Evolutionary conservation across 495 filamentous ascomycete genomes (phyloP), one percentile per base, ranked within the genome.

Genomic region (Annulohypoxylon bovei): DNA sequence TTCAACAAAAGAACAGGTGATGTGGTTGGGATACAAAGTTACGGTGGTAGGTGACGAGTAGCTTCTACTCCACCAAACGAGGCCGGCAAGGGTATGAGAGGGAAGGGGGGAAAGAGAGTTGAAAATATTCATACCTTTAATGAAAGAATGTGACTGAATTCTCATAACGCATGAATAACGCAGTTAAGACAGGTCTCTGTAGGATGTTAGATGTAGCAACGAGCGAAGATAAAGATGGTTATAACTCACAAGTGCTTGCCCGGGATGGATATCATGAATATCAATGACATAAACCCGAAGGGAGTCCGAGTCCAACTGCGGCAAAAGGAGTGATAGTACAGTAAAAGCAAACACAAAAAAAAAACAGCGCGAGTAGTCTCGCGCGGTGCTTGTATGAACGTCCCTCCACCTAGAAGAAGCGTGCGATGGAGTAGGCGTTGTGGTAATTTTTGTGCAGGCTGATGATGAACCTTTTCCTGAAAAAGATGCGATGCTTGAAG

Each of bases 81-180:
- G 23, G 35, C 23, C 7, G n/a, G 11, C 27, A 39, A 39, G 40
- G 33, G 7, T 20, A 20, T 42, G 46, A 37, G 58, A 61, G 1
- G 9, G 12, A 22, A 18, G 9, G 22, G 20, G 25, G n/a, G 28
- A 40, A 16, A 9, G 18, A 44, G 59, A 59, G 7, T 14, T 22
- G 23, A 47, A 40, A 68, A 54, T 67, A 20, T 55, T 14, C 42
- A 20, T 62, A 68, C 66, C 66, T 58, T 58, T 50, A 20, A 35
- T 23, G 25, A 60, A 42, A 44, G 25, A 42, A 52, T 8, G n/a
- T 6, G 32, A 47, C 58, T 12, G 7, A 18, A n/a, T 52, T 37
- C 53, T 58, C 59, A 68, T 68, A 30, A 52, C 39, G 28, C 16
- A n/a, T 57, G n/a, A 25, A 20, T 23, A n/a, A 5, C 25, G 22